Evolutionary conservation across 345 rosid species (phyloP), one percentile per base, ranked within the genome.

Genomic region (Aquilaria sinensis): DNA sequence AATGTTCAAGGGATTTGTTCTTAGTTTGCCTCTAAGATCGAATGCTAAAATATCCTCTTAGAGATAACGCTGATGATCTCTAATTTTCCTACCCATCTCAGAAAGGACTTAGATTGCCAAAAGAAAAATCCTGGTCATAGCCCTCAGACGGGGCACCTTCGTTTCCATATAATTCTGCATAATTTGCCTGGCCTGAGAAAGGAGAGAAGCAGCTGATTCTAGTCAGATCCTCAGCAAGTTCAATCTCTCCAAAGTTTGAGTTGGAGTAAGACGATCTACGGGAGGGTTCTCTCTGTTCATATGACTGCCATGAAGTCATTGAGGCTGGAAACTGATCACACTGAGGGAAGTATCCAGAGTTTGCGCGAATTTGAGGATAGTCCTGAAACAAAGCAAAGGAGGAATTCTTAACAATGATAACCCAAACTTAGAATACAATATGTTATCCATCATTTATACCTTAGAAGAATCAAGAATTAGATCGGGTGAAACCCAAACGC

Each of bases 391-490:
- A 58, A 31, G 45, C 59, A 51, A 51, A 58, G 23, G 3, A 56
- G 59, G 59, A 51, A 51, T 41, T 32, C 47, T 9, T 47, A 46
- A 58, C 41, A 75, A 63, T 50, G 16, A 37, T 29, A 2, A 30
- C n/a, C 6, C 13, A 31, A n/a, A 12, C 23, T 4, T 1, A 51
- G 51, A 52, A 68, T 23, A 23, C 23, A 23, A 23, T 23, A 23
- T 23, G 23, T 23, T 23, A 23, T 23, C 23, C 37, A 41, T 16
- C 12, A 54, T 54, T 3, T 55, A 52, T 67, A 88, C 96, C 96
- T 84, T 80, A 14, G 84, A 80, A 57, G 96, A 84, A 64, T 85
- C 91, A 51, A 84, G 85, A 70, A 87, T 85, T 12, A 70, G 64
- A 41, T 82, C 88, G 56, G 88, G 85, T 15, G 89, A 87, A 60